Conservation (phyloP, 106 monocot species). For the Dioscorea alata region DNA sequence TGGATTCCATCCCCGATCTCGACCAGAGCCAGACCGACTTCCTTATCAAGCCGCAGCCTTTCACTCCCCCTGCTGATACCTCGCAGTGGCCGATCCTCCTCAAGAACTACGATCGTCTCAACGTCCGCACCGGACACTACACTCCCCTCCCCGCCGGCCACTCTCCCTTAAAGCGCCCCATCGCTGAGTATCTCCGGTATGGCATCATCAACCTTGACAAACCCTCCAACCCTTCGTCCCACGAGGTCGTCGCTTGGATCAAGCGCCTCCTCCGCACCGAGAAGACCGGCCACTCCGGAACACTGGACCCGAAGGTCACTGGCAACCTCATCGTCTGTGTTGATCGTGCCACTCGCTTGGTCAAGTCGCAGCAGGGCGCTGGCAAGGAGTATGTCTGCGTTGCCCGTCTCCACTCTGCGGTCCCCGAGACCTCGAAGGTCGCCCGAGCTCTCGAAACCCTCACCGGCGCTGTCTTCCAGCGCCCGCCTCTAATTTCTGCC, state of each 20-base stretch:
- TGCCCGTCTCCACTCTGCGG: constrained; percentile 55
- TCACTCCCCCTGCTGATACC: constrained; percentile 60
- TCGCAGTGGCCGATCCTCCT: constrained; percentile 82
- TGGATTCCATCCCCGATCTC: neutral
- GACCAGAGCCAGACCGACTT: constrained; percentile 11
- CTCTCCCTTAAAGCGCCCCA: constrained; percentile 81
- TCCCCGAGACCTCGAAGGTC: constrained; percentile 47
- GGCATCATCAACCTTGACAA: constrained; percentile 95
- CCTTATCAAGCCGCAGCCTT: constrained; percentile 73
- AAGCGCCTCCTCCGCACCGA: constrained; percentile 79
- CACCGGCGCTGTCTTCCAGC: constrained; percentile 89
- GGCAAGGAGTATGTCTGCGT: constrained; percentile 98
- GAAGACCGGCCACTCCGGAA: constrained; percentile 93
- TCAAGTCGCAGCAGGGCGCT: constrained; percentile 96
- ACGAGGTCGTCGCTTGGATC: constrained; percentile 97
- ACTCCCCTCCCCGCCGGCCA: constrained; percentile 81
- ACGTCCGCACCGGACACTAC: constrained; percentile 96
- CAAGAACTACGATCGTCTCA: constrained; percentile 87
- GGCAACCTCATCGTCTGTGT: constrained; percentile 94
- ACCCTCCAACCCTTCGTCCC: constrained; percentile 89
- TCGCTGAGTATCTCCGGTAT: constrained; percentile 64
- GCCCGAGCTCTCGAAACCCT: constrained; percentile 78
- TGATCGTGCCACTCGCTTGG: constrained; percentile 90
- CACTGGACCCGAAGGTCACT: constrained; percentile 97
- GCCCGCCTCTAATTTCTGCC: constrained; percentile 84